phyloP scores from a whole-genome alignment of 192 early-diverging fungal genomes.

The Coemansia sp. region DNA sequence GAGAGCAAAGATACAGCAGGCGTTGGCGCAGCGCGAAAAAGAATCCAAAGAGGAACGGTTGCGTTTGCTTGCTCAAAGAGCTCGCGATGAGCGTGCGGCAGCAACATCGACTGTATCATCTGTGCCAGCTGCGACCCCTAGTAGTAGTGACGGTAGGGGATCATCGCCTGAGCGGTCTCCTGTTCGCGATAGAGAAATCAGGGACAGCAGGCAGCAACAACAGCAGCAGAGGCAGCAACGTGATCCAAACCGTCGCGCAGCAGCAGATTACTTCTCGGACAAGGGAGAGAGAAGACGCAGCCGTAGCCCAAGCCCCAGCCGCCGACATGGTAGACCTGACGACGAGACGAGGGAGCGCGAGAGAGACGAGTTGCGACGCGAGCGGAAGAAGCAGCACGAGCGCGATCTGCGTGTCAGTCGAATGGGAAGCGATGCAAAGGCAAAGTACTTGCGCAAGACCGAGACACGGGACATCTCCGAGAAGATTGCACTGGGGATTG shows the following conservation, averaged over 20 bases:
- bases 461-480: constrained; percentile 96
- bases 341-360: constrained; percentile 58
- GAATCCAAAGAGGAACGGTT: constrained; percentile 90
- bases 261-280: constrained; percentile 37
- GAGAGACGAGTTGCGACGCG: constrained; percentile 84
- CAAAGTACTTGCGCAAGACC: constrained; percentile 60
- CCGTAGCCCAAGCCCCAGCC: constrained; percentile 18
- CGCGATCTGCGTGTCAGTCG: constrained; percentile 81
- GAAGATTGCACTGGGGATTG: constrained; percentile 95
- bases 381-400: constrained; percentile 82
- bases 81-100: constrained; percentile 81
- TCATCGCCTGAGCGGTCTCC: constrained; percentile 2
- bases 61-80: constrained; percentile 85
- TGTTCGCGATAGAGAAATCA: neutral
- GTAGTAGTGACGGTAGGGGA: neutral
- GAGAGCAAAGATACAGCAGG: constrained; percentile 86
- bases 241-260: constrained; percentile 14
- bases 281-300: neutral
- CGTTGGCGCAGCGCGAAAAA: constrained; percentile 92
- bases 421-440: constrained; percentile 86
- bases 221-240: constrained; percentile 11
- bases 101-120: constrained; percentile 17
- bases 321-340: neutral
- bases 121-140: neutral
- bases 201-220: neutral